Conservation (phyloP, 2,329 filamentous ascomycete genomes). For the Cryphonectria carpinicola region DNA sequence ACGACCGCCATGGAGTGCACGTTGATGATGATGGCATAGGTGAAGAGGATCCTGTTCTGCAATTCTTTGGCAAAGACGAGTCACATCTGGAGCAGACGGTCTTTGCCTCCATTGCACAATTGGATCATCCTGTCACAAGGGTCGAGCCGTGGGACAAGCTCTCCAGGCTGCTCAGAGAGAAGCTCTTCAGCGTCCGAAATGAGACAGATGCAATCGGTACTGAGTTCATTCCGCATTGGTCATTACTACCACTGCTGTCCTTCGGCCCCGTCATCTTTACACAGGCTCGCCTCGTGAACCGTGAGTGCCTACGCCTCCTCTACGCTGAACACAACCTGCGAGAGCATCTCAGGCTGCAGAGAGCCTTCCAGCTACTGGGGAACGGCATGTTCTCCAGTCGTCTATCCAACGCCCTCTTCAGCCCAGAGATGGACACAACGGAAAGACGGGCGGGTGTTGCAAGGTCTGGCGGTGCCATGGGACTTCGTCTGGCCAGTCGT, state of each 20-base stretch:
- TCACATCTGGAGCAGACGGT: conserved; percentile 52
- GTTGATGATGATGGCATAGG: neutral
- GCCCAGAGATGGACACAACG: conserved; percentile 77
- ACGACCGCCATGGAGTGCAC: neutral
- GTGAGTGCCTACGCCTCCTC: conserved; percentile 73
- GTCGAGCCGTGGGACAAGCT: conserved; percentile 41
- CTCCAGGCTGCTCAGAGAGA: conserved; percentile 44
- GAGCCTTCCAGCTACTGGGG: conserved; percentile 80
- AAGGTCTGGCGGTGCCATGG: conserved; percentile 73
- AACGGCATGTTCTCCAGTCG: conserved; percentile 83
- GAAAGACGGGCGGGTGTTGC: conserved; percentile 73
- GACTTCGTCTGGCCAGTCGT: conserved; percentile 78
- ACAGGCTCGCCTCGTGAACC: conserved; percentile 78
- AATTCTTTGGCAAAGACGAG: conserved; percentile 55
- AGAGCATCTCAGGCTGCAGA: conserved; percentile 74
- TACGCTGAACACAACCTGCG: conserved; percentile 75
- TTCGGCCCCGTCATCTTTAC: conserved; percentile 74
- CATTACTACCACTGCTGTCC: conserved; percentile 69
- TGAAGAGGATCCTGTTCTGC: conserved; percentile 35
- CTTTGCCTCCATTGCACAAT: conserved; percentile 53
- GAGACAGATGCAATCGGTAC: conserved; percentile 20
- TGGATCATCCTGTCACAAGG: conserved; percentile 44
- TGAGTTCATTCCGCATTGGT: conserved; percentile 58
- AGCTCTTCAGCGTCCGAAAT: conserved; percentile 39
- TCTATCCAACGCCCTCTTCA: conserved; percentile 82